Evolutionary conservation across 768 basidiomycete genomes (phyloP), one percentile per base, ranked within the genome.

Genomic region (Rhodocollybia butyracea): DNA sequence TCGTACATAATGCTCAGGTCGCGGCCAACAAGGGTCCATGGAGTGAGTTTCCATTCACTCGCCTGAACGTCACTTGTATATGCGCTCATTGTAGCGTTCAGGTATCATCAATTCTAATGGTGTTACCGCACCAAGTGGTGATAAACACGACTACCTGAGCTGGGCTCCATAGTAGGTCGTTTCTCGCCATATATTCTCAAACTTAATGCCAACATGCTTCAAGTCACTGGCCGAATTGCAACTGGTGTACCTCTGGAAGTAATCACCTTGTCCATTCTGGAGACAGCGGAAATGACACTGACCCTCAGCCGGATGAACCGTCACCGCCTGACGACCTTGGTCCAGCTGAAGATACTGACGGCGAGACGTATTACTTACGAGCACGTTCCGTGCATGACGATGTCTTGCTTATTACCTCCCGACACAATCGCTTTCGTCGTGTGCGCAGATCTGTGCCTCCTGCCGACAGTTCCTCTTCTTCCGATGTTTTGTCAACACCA

Each of bases 161-260:
- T 83, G 76, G 76, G 82, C 81, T 17, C 82, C 82, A 3, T 83
- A 84, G 82, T 83, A 61, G 64, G 73, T 67, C 6, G 12, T 29
- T 32, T 45, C n/a, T 27, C 22, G 8, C 10, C 42, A 46, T 26
- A 22, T 10, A 27, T 30, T 17, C 3, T 30, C 29, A n/a, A 30
- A 30, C 32, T 43, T 11, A 22, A 26, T 17, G 22, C 46, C n/a
- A 52, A 26, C 21, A 26, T 22, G 34, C 11, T 54, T 29, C 1
- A 42, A 81, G 79, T 57, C 79, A 81, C 61, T 83, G 81, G 81
- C 79, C 81, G 1, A 50, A 79, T 46, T 83, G 81, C 61, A 73
- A 79, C 58, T 81, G 79, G 79, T 83, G 81, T 57, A 52, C 56
- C 24, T 42, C 57, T 27, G 61, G 63, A 24, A 59, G 64, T 17